Base-by-base conservation (phyloP, 805 yeast species). In the Torulaspora quercuum region DNA sequence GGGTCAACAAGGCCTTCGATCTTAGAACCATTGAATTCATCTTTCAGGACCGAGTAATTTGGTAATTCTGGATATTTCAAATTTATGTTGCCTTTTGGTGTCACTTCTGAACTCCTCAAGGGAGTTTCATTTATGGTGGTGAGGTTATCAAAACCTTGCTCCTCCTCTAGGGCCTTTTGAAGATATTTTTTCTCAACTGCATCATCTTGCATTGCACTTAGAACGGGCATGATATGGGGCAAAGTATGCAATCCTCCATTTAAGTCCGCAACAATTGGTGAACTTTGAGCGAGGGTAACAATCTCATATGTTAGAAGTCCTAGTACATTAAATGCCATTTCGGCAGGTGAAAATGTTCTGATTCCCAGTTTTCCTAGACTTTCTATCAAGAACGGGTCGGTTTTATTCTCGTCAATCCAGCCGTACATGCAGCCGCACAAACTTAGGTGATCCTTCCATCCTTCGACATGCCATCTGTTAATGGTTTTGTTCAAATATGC, bases 301-400 rank as follows among this genome's bases (percentile, higher is more conserved):
- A 88, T 71, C 46, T 78, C 75, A 35, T 92, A 88, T 27, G 90
- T 79, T 76, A 88, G 70, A 47, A 88, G 75, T 61, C 97, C 97
- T 50, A 89, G 72, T 50, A 88, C 73, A 72, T 89, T 89, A 77
- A 88, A 88, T 26, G 96, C 95, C 95, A 89, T 89, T 71, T 88
- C 97, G 64, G 82, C 81, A 67, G 87, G 95, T 28, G 94, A 82
- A 76, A 87, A 88, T 28, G 96, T 89, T 65, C 96, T 80, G 31
- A 88, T 95, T 47, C 96, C 96, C 32, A 80, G 67, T 58, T 76
- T 74, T 69, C 89, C 95, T 55, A 86, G 77, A 42, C 90, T 90
- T 64, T 82, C 88, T 38, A 94, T 90, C 57, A 85, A 79, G 57
- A 81, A 75, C 68, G 85, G 85, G 72, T 84, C 85, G 51, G 78